phyloP scores from a whole-genome alignment of 352 stramenopile species.

The Pythium guiyangense region DNA sequence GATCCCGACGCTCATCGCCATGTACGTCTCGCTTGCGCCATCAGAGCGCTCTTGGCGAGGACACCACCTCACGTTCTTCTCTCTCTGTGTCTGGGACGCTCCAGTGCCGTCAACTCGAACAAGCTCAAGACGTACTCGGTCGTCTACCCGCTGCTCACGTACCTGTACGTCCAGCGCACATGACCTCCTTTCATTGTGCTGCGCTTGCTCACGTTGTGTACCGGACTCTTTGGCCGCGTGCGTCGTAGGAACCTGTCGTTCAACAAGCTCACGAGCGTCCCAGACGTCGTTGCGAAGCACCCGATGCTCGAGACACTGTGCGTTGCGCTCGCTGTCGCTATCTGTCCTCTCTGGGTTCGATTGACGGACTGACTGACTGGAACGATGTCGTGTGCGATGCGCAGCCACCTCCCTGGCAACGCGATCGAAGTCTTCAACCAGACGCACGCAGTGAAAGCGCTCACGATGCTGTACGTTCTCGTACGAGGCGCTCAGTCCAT shows the following conservation, averaged over 20 bases:
- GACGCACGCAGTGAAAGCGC: background rate
- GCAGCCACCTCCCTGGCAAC: slow-evolving; percentile 3
- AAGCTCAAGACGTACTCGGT: background rate
- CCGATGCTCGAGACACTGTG: background rate
- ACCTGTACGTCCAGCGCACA: slow-evolving; percentile 1
- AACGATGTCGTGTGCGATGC: background rate
- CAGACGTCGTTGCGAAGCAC: background rate
- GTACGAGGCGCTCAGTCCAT: background rate
- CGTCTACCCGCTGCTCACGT: background rate
- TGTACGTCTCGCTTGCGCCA: no score
- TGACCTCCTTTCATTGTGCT: background rate
- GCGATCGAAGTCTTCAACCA: slow-evolving; percentile 2
- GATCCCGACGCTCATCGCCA: no score
- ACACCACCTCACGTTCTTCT: background rate
- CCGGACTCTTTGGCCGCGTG: no score
- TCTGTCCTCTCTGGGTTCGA: background rate
- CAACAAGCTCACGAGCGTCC: slow-evolving; percentile 1
- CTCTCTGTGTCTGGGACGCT: background rate
- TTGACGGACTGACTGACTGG: background rate
- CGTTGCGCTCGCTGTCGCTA: background rate
- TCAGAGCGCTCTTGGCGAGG: no score
- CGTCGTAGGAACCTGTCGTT: slow-evolving; percentile 2
- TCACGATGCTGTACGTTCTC: slow-evolving; percentile 1
- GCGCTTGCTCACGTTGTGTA: background rate
- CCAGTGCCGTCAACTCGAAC: background rate